Evolutionary conservation across 2,329 filamentous ascomycete species (phyloP).

Genomic region (Fusarium sp.): DNA sequence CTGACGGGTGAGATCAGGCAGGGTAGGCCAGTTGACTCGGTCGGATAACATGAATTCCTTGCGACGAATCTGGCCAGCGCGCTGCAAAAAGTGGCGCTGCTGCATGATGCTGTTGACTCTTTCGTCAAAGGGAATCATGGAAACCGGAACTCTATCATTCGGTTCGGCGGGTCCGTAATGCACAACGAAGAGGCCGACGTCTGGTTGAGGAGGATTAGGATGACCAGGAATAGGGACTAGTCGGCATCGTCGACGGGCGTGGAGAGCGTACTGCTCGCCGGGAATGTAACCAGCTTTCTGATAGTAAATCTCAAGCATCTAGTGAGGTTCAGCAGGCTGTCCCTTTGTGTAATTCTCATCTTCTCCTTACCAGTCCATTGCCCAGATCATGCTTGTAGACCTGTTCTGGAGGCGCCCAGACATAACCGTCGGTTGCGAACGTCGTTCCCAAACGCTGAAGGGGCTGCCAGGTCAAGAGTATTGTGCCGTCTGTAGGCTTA

Average conservation of each 20-base stretch:
- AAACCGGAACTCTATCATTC: slow-evolving; percentile 75
- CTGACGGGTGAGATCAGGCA: slow-evolving; percentile 66
- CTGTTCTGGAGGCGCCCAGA: slow-evolving; percentile 87
- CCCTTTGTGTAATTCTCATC: background rate
- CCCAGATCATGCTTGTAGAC: slow-evolving; percentile 78
- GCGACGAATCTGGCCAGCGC: slow-evolving; percentile 81
- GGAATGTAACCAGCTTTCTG: slow-evolving; percentile 84
- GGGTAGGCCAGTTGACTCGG: slow-evolving; percentile 87
- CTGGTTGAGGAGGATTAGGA: slow-evolving; percentile 74
- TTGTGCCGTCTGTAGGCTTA: slow-evolving; percentile 80
- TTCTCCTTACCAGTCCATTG: slow-evolving; percentile 61
- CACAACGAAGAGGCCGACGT: slow-evolving; percentile 88
- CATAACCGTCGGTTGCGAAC: slow-evolving; percentile 90
- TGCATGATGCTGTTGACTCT: slow-evolving; percentile 69
- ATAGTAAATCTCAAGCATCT: slow-evolving; percentile 90
- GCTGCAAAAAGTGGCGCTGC: slow-evolving; percentile 71
- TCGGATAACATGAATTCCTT: slow-evolving; percentile 97
- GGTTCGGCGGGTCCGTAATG: slow-evolving; percentile 86
- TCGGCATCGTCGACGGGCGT: slow-evolving; percentile 86
- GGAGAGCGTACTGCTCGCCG: slow-evolving; percentile 77
- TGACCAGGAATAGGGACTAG: slow-evolving; percentile 77
- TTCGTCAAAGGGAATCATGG: slow-evolving; percentile 70
- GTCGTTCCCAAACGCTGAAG: slow-evolving; percentile 73
- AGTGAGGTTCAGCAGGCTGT: slow-evolving; percentile 13
- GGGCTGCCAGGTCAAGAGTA: slow-evolving; percentile 91